Evolutionary conservation across 2,329 filamentous ascomycete genomes (phyloP).

Genomic region (Penicillium sp.): DNA sequence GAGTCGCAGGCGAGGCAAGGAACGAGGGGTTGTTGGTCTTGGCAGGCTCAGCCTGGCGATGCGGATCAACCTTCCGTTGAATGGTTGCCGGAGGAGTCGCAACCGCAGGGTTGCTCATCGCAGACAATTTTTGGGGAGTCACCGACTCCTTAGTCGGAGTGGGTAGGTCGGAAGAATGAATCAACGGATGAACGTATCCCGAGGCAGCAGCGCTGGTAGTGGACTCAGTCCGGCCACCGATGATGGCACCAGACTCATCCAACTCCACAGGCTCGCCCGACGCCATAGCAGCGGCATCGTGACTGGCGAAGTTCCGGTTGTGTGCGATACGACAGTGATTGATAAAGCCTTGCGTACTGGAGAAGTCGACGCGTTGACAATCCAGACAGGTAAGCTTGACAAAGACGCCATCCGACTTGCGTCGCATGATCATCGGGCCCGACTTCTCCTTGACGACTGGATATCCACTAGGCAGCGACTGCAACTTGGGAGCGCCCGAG

Average conservation of each 20-base stretch:
- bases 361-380: slow-evolving; percentile 87
- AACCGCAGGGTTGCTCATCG: slow-evolving; percentile 16
- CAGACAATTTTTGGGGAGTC: slow-evolving; percentile 23
- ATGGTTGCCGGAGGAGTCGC: slow-evolving; percentile 26
- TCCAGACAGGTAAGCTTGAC: slow-evolving; percentile 90
- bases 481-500: slow-evolving; percentile 63
- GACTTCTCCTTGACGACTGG: slow-evolving; percentile 75
- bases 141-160: slow-evolving; percentile 9
- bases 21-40: slow-evolving; percentile 45
- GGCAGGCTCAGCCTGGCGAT: slow-evolving; percentile 12
- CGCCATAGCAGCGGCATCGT: slow-evolving; percentile 86
- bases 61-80: background rate
- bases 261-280: slow-evolving; percentile 81
- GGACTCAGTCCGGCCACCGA: slow-evolving; percentile 40
- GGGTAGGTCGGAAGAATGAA: slow-evolving; percentile 42
- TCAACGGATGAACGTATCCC: slow-evolving; percentile 63
- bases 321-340: slow-evolving; percentile 98
- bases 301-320: slow-evolving; percentile 88
- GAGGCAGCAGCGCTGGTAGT: slow-evolving; percentile 32
- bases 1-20: slow-evolving; percentile 58
- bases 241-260: slow-evolving; percentile 55
- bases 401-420: slow-evolving; percentile 74
- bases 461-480: slow-evolving; percentile 69
- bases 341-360: slow-evolving; percentile 93
- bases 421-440: slow-evolving; percentile 79